Evolutionary conservation across 768 basidiomycete species (phyloP).

Genomic region (Fistulinella prunicolor): DNA sequence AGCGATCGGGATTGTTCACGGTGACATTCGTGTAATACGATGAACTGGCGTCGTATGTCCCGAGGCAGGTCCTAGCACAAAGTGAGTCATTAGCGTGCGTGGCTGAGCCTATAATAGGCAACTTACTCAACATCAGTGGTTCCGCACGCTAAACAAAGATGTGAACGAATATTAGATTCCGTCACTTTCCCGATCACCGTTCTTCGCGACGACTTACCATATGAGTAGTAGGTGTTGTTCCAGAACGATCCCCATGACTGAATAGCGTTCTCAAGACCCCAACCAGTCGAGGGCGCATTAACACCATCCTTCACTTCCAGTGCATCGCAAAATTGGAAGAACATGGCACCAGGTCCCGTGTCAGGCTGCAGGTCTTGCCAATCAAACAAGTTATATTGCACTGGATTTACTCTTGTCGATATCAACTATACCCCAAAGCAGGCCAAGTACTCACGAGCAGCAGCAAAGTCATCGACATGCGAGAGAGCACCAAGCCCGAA

Average conservation of each 20-base stretch:
- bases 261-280: constrained; percentile 62
- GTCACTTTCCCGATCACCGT: background rate
- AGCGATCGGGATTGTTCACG: constrained; percentile 54
- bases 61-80: constrained; percentile 34
- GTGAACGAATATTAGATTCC: background rate
- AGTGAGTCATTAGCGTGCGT: constrained; percentile 10
- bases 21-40: constrained; percentile 52
- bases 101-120: background rate
- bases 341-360: constrained; percentile 38
- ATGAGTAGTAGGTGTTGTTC: constrained; percentile 45
- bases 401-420: constrained; percentile 32
- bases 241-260: constrained; percentile 60
- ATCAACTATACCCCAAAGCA: background rate
- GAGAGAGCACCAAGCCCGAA: constrained; percentile 58
- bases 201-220: constrained; percentile 36
- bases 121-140: constrained; percentile 45
- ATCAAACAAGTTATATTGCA: constrained; percentile 55
- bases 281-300: constrained; percentile 46
- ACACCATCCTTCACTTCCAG: constrained; percentile 39
- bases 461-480: constrained; percentile 66
- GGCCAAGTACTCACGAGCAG: constrained; percentile 40
- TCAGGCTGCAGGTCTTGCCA: constrained; percentile 64
- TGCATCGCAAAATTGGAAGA: constrained; percentile 41
- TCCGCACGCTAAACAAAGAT: constrained; percentile 48
- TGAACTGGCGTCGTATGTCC: constrained; percentile 38